These are phyloP conservation scores for Allium fistulosum DNA, from an alignment of 106 monocot species.

Conservation along the genomic window DNA sequence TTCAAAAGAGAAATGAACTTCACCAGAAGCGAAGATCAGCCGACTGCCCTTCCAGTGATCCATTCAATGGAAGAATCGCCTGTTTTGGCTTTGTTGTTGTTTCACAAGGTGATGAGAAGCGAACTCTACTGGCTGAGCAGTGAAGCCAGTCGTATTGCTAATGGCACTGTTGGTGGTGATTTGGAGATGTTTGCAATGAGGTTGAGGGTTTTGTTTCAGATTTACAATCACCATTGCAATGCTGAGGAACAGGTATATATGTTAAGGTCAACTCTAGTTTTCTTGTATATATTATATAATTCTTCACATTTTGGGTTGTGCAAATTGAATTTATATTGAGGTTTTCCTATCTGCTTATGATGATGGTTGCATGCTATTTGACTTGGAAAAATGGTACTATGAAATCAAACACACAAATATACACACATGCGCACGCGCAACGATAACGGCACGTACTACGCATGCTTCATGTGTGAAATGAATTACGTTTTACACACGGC, in stretches of 20 bases:
- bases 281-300: background rate
- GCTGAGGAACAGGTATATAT: conserved; percentile 75
- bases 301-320: background rate
- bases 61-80: conserved; percentile 29
- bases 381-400: background rate
- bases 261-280: no score
- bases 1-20: no score
- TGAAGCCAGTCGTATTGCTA: conserved; percentile 20
- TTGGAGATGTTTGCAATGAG: conserved; percentile 31
- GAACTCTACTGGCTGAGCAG: conserved; percentile 66
- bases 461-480: no score
- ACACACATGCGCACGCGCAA: no score
- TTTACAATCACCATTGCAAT: conserved; percentile 85
- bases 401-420: no score
- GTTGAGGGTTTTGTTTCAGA: conserved; percentile 50
- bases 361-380: background rate
- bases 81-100: conserved; percentile 56
- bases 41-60: background rate
- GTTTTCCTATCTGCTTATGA: background rate
- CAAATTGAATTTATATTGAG: background rate
- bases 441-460: no score
- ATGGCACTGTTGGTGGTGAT: conserved; percentile 39
- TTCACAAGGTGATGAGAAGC: conserved; percentile 68
- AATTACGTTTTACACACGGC: no score
- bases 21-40: no score